These are phyloP conservation scores for Verbena officinalis DNA, from an alignment of 257 asterid species.

Conservation along the genomic window DNA sequence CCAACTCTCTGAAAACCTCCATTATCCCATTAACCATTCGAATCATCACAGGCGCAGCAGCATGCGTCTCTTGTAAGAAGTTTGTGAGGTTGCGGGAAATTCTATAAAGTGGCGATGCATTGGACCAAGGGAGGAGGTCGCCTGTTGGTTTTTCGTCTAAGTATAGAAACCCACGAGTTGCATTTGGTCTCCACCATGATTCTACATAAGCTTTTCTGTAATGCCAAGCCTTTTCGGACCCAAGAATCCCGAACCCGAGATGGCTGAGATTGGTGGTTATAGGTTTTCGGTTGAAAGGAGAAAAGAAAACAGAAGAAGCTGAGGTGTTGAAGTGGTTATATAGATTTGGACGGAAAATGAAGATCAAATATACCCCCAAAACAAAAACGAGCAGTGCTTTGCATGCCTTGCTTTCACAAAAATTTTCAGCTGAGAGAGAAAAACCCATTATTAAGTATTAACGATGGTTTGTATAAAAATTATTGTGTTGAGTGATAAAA, in stretches of 20 bases:
- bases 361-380: constrained; percentile 27
- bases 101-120: constrained; percentile 46
- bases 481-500: too few relatives aligned
- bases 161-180: constrained; percentile 45
- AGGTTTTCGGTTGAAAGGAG: neutral
- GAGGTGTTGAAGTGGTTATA: neutral
- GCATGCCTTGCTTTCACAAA: neutral
- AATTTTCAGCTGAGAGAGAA: constrained; percentile 3
- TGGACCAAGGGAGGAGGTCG: constrained; percentile 56
- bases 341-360: constrained; percentile 26
- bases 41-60: constrained; percentile 38
- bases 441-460: constrained; percentile 22
- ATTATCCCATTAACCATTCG: constrained; percentile 63
- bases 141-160: constrained; percentile 47
- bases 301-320: constrained; percentile 13
- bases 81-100: constrained; percentile 40
- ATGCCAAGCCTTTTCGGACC: constrained; percentile 53
- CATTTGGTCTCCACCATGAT: constrained; percentile 62
- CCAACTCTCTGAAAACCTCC: constrained; percentile 51
- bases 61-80: constrained; percentile 35
- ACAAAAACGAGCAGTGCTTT: constrained; percentile 31
- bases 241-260: constrained; percentile 53
- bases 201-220: constrained; percentile 42
- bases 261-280: constrained; percentile 46
- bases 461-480: neutral